Base-by-base conservation (phyloP, 148 eudicot genomes). In the Spergularia bocconei region DNA sequence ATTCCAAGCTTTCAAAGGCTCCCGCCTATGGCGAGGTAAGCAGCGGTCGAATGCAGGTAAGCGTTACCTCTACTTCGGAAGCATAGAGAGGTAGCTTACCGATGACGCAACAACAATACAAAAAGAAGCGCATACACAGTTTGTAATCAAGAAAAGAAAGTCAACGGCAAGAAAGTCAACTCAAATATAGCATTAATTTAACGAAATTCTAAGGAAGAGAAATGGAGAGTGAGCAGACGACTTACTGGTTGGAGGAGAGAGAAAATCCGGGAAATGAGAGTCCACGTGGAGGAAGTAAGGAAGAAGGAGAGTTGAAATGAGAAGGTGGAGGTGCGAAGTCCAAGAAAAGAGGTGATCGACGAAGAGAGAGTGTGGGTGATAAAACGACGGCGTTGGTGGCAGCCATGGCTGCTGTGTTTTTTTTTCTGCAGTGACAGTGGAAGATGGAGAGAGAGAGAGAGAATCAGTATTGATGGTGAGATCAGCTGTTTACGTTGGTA, bases 171-270 rank as follows among this genome's bases (percentile, higher is more conserved):
- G 15, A 0, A 15, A 47, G n/a, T 2, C 14, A 66, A 25, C 65
- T 2, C 19, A 13, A 36, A 0, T 41, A 39, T 9, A 6, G 48
- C 48, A 44, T 0, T 44, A 44, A 44, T 44, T 44, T 44, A 44
- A 44, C 0, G 48, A 44, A 44, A 44, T 44, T 44, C 5, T 29
- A 29, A 29, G 36, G 36, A 29, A 29, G 36, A 29, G 36, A 29
- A 29, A 29, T 29, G 2, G 36, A 29, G 36, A 29, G 36, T 29
- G 11, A 60, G n/a, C 5, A 23, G 16, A 50, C 20, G 20, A 63
- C 81, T 82, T 77, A 88, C 91, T 54, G 68, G 53, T 33, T 75
- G 0, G n/a, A 66, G 71, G 76, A 76, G 14, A 72, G 64, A 68
- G 68, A 54, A 48, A 70, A 55, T 61, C 70, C 51, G 64, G 41